Evolutionary conservation across 257 asterid genomes (phyloP), one percentile per base, ranked within the genome.

Genomic region (Petrea volubilis): DNA sequence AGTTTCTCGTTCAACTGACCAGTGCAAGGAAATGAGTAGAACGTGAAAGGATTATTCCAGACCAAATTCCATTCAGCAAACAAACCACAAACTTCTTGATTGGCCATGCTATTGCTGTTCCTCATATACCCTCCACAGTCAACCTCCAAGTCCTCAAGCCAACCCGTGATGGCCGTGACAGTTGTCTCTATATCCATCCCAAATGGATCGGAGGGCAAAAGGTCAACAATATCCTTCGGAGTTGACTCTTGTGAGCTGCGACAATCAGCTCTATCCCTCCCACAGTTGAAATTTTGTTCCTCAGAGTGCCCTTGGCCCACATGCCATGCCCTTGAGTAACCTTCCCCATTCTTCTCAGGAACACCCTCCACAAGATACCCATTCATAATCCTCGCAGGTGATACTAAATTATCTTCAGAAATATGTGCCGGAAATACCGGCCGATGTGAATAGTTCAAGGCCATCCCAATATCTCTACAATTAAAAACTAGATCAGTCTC

Each of bases 161-260:
- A 86, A 41, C 85, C 84, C 2, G 85, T 81, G 65, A 88, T 76
- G 40, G 91, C 95, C 11, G 95, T 86, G 63, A 86, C 28, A 21
- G 96, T 84, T 40, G 88, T 78, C 68, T 76, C 60, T 64, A 86
- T 82, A 68, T 80, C 87, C 96, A 89, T 86, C 47, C 81, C 96
- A 79, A 89, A 89, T 41, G 96, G 96, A 80, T 89, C 96, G 33
- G 87, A 64, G 41, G 96, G 96, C 71, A 89, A 78, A 31, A 77
- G 87, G 71, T 86, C 89, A 34, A 66, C 63, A 33, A 86, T 76
- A 43, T 86, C 91, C 18, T 83, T 64, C 0, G 84, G 63, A 24
- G 27, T 64, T 10, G 80, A 72, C 47, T 87, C 92, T 0, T 79
- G 51, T 2, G 80, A 75, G 72, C 77, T 60, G 50, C 79, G 57